Conservation (phyloP, 176 grass and related monocot genomes). For the Phoenix roebelenii region DNA sequence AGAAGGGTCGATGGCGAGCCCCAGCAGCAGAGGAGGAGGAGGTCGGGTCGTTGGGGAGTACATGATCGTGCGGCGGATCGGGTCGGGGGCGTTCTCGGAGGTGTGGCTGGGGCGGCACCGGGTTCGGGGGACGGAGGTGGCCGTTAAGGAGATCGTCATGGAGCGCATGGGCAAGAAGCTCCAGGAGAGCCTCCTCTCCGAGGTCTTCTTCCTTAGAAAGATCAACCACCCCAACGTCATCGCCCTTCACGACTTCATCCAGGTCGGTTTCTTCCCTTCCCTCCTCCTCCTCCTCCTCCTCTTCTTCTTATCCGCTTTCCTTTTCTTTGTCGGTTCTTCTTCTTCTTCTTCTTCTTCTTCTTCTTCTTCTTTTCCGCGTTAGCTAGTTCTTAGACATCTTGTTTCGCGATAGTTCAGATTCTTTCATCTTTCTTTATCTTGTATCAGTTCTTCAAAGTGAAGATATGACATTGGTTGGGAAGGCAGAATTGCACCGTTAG, state of each 20-base stretch:
- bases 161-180: constrained; percentile 74
- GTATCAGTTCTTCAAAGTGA: too few relatives aligned
- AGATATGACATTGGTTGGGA: too few relatives aligned
- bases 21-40: not conserved
- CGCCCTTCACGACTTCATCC: constrained; percentile 54
- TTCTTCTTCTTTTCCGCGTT: too few relatives aligned
- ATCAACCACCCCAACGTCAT: constrained; percentile 90
- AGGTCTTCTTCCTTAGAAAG: constrained; percentile 75
- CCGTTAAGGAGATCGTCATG: constrained; percentile 88
- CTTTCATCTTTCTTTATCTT: too few relatives aligned
- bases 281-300: not conserved
- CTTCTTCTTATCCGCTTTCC: not conserved
- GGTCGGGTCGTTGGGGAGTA: constrained; percentile 68
- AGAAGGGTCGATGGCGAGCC: constrained; percentile 2
- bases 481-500: too few relatives aligned
- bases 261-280: constrained; percentile 22
- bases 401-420: too few relatives aligned
- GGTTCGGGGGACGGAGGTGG: constrained; percentile 45
- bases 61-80: constrained; percentile 47
- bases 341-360: too few relatives aligned
- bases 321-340: not conserved
- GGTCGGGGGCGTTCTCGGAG: constrained; percentile 75
- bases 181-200: constrained; percentile 78
- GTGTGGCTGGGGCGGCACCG: constrained; percentile 64
- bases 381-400: too few relatives aligned